Evolutionary conservation across 345 rosid genomes (phyloP).

Genomic region (Carallia pectinifolia): DNA sequence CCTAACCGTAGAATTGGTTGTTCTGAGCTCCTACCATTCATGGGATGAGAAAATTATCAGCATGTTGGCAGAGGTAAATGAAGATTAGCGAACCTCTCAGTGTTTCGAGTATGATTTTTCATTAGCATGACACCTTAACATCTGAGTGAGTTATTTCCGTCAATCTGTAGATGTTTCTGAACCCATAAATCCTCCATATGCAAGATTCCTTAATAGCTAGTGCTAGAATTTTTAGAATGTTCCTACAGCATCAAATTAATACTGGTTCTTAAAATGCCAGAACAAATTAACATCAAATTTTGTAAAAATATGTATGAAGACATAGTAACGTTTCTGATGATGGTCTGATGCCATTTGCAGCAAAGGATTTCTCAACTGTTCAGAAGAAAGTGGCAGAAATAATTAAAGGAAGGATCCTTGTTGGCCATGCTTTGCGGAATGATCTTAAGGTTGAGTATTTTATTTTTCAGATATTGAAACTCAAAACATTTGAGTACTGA

Average conservation of each 20-base stretch:
- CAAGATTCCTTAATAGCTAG: no score
- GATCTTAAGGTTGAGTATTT: conserved; percentile 71
- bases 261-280: background rate
- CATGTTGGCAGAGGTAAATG: no score
- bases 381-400: conserved; percentile 86
- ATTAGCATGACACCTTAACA: no score
- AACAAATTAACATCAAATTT: background rate
- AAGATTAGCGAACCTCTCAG: no score
- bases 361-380: conserved; percentile 67
- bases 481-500: background rate
- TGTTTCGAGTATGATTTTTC: no score
- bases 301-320: background rate
- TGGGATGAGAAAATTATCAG: no score
- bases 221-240: background rate
- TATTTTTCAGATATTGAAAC: background rate
- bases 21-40: no score
- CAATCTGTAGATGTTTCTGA: no score
- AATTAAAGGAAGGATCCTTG: conserved; percentile 76
- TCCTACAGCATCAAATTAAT: background rate
- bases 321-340: background rate
- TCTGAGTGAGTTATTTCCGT: no score
- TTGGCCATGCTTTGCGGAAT: conserved; percentile 91
- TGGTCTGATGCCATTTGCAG: conserved; percentile 34
- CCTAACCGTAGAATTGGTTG: no score
- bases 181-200: no score